Percentiles rank a stretch among this genome's conserved stretches.
These are phyloP conservation scores for Ceratobasidium theobromae DNA, from an alignment of 1,284 basidiomycete genomes.

Conservation along the genomic window DNA sequence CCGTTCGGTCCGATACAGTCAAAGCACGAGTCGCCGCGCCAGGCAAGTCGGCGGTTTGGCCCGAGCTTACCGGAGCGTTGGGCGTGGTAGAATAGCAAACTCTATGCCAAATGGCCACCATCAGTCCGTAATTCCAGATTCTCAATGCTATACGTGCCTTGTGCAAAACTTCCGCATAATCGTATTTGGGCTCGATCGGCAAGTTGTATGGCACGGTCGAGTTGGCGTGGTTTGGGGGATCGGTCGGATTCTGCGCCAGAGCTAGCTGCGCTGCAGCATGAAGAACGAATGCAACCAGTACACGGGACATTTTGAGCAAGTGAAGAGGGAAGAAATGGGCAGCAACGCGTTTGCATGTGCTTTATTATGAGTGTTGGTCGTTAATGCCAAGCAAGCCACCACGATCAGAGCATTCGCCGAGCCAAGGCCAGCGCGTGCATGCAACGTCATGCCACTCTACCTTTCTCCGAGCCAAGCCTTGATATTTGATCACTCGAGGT, in stretches of 20 bases:
- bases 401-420: neutral
- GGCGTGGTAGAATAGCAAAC: conserved; percentile 31
- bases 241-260: neutral
- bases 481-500: neutral
- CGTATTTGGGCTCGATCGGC: conserved; percentile 22
- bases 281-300: neutral
- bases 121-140: neutral
- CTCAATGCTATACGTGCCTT: neutral
- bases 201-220: conserved; percentile 25
- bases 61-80: conserved; percentile 31
- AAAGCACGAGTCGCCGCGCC: conserved; percentile 30
- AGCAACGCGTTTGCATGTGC: neutral
- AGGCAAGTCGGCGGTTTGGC: conserved; percentile 30
- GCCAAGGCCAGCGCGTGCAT: neutral
- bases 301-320: conserved; percentile 1
- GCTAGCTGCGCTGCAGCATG: neutral
- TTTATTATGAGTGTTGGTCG: neutral
- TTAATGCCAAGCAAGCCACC: neutral
- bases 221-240: conserved; percentile 25
- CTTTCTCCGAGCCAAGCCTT: neutral
- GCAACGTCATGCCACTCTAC: neutral
- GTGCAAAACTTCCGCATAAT: conserved; percentile 33
- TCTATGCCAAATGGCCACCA: neutral
- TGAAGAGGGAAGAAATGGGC: neutral
- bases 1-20: conserved; percentile 27